Conservation (phyloP, 2,329 filamentous ascomycete genomes). For the Beauveria brongniartii region DNA sequence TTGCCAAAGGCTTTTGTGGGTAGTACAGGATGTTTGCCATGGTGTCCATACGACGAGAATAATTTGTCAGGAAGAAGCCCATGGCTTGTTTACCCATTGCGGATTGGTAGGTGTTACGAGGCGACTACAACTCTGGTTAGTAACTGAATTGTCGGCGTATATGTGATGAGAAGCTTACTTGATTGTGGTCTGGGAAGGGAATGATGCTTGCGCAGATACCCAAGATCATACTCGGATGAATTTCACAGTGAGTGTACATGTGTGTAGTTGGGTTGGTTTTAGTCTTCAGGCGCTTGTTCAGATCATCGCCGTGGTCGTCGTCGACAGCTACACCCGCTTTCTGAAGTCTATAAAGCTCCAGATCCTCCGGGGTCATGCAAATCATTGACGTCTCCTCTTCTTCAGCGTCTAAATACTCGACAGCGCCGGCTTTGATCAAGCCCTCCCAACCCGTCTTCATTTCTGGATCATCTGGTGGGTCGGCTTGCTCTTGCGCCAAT, state of each 20-base stretch:
- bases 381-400: constrained; percentile 99
- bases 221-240: constrained; percentile 97
- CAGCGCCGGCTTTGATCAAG: constrained; percentile 72
- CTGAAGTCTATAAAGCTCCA: constrained; percentile 67
- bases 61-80: constrained; percentile 98
- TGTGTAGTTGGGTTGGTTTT: constrained; percentile 80
- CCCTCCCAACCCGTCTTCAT: constrained; percentile 81
- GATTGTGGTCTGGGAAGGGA: constrained; percentile 98
- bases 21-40: constrained; percentile 99
- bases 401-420: constrained; percentile 95
- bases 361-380: constrained; percentile 93
- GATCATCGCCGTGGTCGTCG: constrained; percentile 56
- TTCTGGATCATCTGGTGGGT: constrained; percentile 50
- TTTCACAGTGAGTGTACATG: constrained; percentile 96
- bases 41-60: constrained; percentile 94
- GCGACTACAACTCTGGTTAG: constrained; percentile 50
- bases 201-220: constrained; percentile 99
- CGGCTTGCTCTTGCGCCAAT: constrained; percentile 65
- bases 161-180: constrained; percentile 39
- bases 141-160: constrained; percentile 23
- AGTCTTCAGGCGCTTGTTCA: constrained; percentile 81
- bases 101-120: constrained; percentile 97
- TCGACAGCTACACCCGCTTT: constrained; percentile 57
- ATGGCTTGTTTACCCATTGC: constrained; percentile 99
- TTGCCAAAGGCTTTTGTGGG: constrained; percentile 92